phyloP scores from a whole-genome alignment of 179 eudicot genomes.

The Gypsophila paniculata region DNA sequence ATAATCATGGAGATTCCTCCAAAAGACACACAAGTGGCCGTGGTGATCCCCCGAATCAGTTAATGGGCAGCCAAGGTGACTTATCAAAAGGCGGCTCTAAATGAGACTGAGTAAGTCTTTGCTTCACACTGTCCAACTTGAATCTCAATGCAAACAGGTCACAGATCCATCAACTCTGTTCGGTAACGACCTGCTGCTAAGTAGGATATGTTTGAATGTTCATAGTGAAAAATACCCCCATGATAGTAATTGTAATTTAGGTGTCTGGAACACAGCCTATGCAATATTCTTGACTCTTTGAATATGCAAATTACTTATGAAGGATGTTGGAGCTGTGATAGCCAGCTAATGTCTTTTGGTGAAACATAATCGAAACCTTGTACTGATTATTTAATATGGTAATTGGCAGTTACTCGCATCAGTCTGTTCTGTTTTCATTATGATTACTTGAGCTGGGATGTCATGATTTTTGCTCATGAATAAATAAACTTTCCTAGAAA shows the following conservation, averaged over 20 bases:
- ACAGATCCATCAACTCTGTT: conserved; percentile 17
- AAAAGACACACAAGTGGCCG: conserved; percentile 11
- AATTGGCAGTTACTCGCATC: neutral
- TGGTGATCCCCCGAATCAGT: conserved; percentile 18
- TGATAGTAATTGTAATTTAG: conserved; percentile 26
- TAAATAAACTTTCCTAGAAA: too few species aligned
- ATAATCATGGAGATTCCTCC: conserved; percentile 23
- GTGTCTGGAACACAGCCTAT: conserved; percentile 13
- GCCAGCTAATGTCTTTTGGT: neutral
- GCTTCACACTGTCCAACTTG: conserved; percentile 1
- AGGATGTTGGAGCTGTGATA: neutral
- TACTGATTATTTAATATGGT: conserved; percentile 1
- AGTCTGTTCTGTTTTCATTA: too few species aligned
- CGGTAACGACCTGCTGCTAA: conserved; percentile 13
- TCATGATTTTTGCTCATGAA: too few species aligned
- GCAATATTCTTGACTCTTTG: conserved; percentile 15
- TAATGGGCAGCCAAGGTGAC: conserved; percentile 14
- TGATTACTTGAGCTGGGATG: too few species aligned
- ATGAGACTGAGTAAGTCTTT: conserved; percentile 11
- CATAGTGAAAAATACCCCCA: conserved; percentile 15
- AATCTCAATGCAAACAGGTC: conserved; percentile 13
- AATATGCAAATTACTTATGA: conserved; percentile 7
- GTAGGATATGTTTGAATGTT: conserved; percentile 18
- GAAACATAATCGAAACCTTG: neutral
- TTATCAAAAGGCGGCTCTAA: conserved; percentile 18